These are phyloP conservation scores for Russula olivacea DNA, from an alignment of 768 basidiomycete genomes.

Conservation along the genomic window DNA sequence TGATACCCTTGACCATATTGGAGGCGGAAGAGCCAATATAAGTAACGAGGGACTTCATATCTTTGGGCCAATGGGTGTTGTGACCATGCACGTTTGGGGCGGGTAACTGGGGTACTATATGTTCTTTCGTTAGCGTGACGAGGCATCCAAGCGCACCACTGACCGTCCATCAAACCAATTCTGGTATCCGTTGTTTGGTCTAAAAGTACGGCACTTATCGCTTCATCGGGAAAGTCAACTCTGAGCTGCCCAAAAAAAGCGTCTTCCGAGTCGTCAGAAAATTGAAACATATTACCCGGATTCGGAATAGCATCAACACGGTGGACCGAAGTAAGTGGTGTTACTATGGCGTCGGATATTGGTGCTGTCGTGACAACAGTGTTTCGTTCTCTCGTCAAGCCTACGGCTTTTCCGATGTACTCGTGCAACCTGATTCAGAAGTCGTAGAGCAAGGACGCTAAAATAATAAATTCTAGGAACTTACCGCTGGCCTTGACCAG, in stretches of 20 bases:
- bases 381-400: neutral
- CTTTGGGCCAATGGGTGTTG: neutral
- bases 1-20: slow-evolving; percentile 11
- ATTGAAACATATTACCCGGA: neutral
- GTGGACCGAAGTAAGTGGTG: neutral
- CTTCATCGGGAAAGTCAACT: neutral
- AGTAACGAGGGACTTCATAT: slow-evolving; percentile 3
- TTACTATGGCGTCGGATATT: neutral
- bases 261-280: slow-evolving; percentile 7
- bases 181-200: slow-evolving; percentile 2
- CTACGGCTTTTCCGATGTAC: neutral
- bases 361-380: neutral
- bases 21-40: neutral
- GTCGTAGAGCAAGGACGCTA: neutral
- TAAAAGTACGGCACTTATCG: slow-evolving; percentile 6
- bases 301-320: neutral
- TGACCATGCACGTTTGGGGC: slow-evolving; percentile 12
- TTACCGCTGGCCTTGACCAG: slow-evolving; percentile 6
- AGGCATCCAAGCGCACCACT: neutral
- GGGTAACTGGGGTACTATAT: slow-evolving; percentile 19
- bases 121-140: neutral
- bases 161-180: slow-evolving; percentile 20
- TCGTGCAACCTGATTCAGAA: slow-evolving; percentile 10
- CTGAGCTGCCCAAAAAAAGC: slow-evolving; percentile 3
- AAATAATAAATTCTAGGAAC: neutral